A percentile compares a stretch with the other conserved stretches of the same genome.
Evolutionary conservation across 148 eudicot genomes (phyloP).

Genomic region (Fagopyrum esculentum): DNA sequence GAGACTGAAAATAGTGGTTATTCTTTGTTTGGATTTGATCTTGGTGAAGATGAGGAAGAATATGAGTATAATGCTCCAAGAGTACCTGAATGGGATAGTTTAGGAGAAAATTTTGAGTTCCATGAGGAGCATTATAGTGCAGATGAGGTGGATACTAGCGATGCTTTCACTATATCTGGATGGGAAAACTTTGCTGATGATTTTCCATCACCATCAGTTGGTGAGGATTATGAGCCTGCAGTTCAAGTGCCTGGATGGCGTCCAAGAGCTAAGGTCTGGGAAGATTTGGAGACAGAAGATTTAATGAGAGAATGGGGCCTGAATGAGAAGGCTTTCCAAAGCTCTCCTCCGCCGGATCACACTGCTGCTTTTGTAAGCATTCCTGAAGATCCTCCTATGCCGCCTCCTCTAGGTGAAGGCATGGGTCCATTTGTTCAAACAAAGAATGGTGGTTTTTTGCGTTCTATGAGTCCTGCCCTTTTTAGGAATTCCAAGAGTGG

Average conservation of each 20-base stretch:
- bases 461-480: slow-evolving; percentile 56
- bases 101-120: neutral
- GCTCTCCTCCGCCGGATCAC: slow-evolving; percentile 46
- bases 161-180: slow-evolving; percentile 24
- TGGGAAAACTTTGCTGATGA: slow-evolving; percentile 33
- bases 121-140: slow-evolving; percentile 3
- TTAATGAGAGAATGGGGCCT: slow-evolving; percentile 69
- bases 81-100: slow-evolving; percentile 6
- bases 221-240: slow-evolving; percentile 16
- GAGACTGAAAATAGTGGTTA: slow-evolving; percentile 39
- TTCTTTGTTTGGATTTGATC: slow-evolving; percentile 35
- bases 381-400: slow-evolving; percentile 31
- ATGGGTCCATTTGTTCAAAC: slow-evolving; percentile 52
- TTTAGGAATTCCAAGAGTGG: slow-evolving; percentile 50
- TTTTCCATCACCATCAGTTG: slow-evolving; percentile 24
- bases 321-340: slow-evolving; percentile 45
- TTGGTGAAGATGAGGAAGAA: slow-evolving; percentile 28
- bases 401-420: slow-evolving; percentile 42
- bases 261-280: slow-evolving; percentile 52
- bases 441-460: slow-evolving; percentile 44
- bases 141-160: slow-evolving; percentile 14
- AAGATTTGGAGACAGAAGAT: slow-evolving; percentile 68
- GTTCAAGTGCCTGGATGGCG: slow-evolving; percentile 30
- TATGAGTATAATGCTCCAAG: slow-evolving; percentile 20
- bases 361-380: slow-evolving; percentile 63